Conservation (phyloP, 306 rosid species). For the Vigna unguiculata region DNA sequence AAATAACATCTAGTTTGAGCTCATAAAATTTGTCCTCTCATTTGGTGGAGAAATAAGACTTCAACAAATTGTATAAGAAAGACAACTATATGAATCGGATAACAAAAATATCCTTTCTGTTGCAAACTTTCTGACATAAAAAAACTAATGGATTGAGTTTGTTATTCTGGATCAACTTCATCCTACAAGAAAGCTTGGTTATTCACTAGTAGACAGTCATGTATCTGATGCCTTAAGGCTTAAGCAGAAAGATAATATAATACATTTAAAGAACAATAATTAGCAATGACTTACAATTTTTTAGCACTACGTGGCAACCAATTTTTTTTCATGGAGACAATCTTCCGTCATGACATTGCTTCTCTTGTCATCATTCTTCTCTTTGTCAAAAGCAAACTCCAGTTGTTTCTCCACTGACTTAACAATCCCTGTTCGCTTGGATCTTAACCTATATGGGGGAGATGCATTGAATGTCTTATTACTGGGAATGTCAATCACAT, state of each 20-base stretch:
- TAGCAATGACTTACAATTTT: constrained; percentile 56
- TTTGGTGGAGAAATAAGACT: not conserved
- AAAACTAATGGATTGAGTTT: constrained; percentile 18
- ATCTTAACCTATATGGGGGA: constrained; percentile 91
- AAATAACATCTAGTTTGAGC: not conserved
- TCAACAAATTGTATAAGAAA: constrained; percentile 22
- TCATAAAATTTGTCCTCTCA: not conserved
- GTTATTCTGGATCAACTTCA: constrained; percentile 30
- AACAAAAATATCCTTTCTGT: constrained; percentile 5
- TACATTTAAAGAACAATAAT: constrained; percentile 30
- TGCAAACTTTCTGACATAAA: not conserved
- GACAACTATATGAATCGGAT: not conserved
- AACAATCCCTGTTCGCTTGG: constrained; percentile 74
- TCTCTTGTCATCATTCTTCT: constrained; percentile 57
- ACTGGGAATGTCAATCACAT: constrained; percentile 49
- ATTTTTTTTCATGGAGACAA: constrained; percentile 57
- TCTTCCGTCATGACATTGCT: constrained; percentile 53
- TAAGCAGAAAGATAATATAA: constrained; percentile 30
- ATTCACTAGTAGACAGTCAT: not conserved
- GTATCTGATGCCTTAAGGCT: constrained; percentile 16
- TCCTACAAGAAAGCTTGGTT: constrained; percentile 26
- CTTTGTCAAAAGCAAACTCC: constrained; percentile 75
- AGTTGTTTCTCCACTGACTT: constrained; percentile 98
- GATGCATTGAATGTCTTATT: constrained; percentile 82
- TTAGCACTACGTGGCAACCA: constrained; percentile 63